Base-by-base conservation (phyloP, 2,329 filamentous ascomycete species). In the Hymenoscyphus salicellus region DNA sequence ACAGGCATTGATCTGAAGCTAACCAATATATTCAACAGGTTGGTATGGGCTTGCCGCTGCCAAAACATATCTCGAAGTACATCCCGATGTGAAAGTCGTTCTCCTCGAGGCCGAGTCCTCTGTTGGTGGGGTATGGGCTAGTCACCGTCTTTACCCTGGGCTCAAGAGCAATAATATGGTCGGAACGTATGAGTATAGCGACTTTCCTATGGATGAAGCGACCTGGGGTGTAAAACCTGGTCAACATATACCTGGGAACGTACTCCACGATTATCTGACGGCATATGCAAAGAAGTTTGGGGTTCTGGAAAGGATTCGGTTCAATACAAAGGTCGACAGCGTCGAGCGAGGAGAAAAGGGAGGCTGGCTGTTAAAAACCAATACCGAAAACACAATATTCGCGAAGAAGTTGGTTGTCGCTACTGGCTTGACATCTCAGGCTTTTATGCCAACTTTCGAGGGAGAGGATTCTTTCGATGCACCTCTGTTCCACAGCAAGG, bases 111-210 rank as follows among this genome's bases (percentile, higher is more conserved):
- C 80, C 5, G 80, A 81, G 11, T 74, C 79, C 14, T 83, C 84
- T 0, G 72, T 88, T 5, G 91, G 90, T 0, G 90, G 91, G 3
- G 86, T 87, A 17, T 93, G 90, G 90, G 84, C 86, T 8, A 79
- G 85, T 63, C 79, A 89, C 43, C 83, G 89, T 1, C 77, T 92
- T 0, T 89, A 93, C 73, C 84, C 86, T 0, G 86, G 85, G 1
- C 81, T 94, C 58, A 89, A 87, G 71, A 87, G 85, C 61, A 93
- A 94, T 76, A 93, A 93, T 72, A 83, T 91, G 74, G 75, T 88
- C 11, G 89, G 90, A 2, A 89, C 86, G 0, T 91, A 88, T 69
- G 89, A 93, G 74, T 92, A 85, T 71, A 85, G 86, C 0, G 90
- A 92, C 70, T 91, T 90, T 65, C 88, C 89, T 20, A 89, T 93